Evolutionary conservation across 805 yeast species (phyloP).

Genomic region (Pichia phayaonensis): DNA sequence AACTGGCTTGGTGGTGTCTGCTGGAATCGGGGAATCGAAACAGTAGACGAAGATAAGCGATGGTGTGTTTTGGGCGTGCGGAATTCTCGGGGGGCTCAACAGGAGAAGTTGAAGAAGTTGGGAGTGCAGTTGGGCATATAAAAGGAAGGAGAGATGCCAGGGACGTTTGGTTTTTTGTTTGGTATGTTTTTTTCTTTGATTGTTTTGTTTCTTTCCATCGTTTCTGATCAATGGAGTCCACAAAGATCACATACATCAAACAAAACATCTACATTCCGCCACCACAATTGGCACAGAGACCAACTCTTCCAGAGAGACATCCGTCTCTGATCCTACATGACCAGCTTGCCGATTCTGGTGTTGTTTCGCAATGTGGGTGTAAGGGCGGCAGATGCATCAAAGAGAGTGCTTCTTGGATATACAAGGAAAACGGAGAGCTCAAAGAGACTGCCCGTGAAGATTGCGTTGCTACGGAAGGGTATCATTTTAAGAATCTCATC

Average conservation of each 20-base stretch:
- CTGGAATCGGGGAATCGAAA: neutral
- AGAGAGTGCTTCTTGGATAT: conserved; percentile 30
- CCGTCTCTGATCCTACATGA: conserved; percentile 31
- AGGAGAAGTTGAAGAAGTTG: neutral
- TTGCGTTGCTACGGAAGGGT: conserved; percentile 24
- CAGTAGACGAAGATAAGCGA: neutral
- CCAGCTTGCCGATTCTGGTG: conserved; percentile 21
- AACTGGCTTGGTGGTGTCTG: neutral
- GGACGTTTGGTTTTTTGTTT: too few species aligned
- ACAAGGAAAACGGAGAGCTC: conserved; percentile 30
- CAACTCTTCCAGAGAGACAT: conserved; percentile 27
- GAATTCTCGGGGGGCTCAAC: neutral
- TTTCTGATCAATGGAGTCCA: conserved; percentile 30
- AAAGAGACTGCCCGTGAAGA: conserved; percentile 17
- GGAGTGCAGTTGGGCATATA: neutral
- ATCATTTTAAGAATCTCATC: conserved; percentile 21
- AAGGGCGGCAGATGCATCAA: conserved; percentile 28
- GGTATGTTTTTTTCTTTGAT: neutral
- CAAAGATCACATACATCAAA: conserved; percentile 25
- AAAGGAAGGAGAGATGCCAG: neutral
- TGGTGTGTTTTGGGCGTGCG: neutral
- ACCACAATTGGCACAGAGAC: conserved; percentile 10
- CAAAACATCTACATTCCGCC: conserved; percentile 30
- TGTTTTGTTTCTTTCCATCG: neutral
- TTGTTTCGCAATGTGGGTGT: conserved; percentile 28